phyloP scores from a whole-genome alignment of 2,329 filamentous ascomycete species.

The Cadophora luteo-olivacea region DNA sequence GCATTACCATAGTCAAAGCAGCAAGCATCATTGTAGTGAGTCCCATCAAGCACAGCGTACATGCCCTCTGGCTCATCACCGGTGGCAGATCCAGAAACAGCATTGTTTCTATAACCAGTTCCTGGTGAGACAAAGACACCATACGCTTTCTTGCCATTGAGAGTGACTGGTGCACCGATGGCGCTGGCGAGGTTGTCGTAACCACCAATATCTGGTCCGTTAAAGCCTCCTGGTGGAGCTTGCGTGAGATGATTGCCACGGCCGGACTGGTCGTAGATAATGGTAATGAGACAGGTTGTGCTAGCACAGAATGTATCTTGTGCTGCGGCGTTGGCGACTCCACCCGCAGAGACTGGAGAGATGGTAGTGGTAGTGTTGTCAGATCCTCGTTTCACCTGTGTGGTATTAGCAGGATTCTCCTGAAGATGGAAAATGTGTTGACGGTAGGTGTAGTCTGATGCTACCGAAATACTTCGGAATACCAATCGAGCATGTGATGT shows the following conservation, averaged over 20 bases:
- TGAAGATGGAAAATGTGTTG: no score
- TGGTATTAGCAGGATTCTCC: constrained; percentile 48
- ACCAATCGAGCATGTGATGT: no score
- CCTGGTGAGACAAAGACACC: constrained; percentile 67
- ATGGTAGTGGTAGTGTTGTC: constrained; percentile 57
- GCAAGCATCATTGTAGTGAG: constrained; percentile 63
- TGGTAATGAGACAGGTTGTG: constrained; percentile 67
- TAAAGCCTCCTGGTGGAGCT: constrained; percentile 62
- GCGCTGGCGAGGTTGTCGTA: constrained; percentile 66
- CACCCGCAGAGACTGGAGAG: constrained; percentile 59
- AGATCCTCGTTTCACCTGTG: constrained; percentile 64
- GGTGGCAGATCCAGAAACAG: constrained; percentile 56
- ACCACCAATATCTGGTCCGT: constrained; percentile 60
- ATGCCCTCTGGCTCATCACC: constrained; percentile 64
- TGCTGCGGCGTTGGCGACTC: constrained; percentile 64
- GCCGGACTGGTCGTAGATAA: constrained; percentile 72
- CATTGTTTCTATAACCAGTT: constrained; percentile 68
- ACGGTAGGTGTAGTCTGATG: no score
- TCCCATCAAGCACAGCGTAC: constrained; percentile 66
- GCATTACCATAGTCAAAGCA: constrained; percentile 49
- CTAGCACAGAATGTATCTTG: constrained; percentile 67
- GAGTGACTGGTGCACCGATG: constrained; percentile 63
- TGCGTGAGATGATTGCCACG: constrained; percentile 66
- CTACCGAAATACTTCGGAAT: no score
- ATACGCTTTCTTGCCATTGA: constrained; percentile 67